These are phyloP conservation scores for Medicago truncatula DNA, from an alignment of 306 rosid genomes.

Conservation along the genomic window MtrunA17r5.0-ANR NC_053043.1:6864001-6864500, in stretches of 20 bases:
- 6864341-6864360: slow-evolving; percentile 33
- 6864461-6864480: slow-evolving; percentile 62
- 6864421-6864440: slow-evolving; percentile 41
- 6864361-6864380: slow-evolving; percentile 46
- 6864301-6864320: background rate
- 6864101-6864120: background rate
- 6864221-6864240: slow-evolving; percentile 6
- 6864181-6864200: background rate
- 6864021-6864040: background rate
- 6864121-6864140: background rate
- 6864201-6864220: slow-evolving; percentile 18
- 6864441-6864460: slow-evolving; percentile 36
- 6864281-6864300: slow-evolving; percentile 25
- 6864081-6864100: background rate
- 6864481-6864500: slow-evolving; percentile 93
- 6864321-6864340: slow-evolving; percentile 38
- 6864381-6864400: slow-evolving; percentile 23
- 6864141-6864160: background rate
- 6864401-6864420: slow-evolving; percentile 31
- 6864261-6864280: slow-evolving; percentile 21
- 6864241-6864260: slow-evolving; percentile 7
- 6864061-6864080: background rate
- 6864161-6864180: slow-evolving; percentile 8
- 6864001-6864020: background rate
- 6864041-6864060: slow-evolving; percentile 16